Base-by-base conservation (phyloP, 2,329 filamentous ascomycete species). In the Trichoderma cornu-damae region DNA sequence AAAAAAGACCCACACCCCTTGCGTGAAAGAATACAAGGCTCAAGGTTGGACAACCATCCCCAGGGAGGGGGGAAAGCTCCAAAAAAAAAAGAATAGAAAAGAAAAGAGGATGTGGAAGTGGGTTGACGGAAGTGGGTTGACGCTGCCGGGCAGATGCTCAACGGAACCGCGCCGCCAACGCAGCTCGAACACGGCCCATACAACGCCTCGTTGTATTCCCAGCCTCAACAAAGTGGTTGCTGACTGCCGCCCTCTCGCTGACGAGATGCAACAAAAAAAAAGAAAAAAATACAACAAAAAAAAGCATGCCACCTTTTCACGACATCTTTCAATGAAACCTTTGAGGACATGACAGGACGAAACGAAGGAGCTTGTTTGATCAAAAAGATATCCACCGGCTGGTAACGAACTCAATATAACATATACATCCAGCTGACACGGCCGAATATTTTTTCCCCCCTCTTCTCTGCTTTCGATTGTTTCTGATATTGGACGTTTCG, bases 121-220 rank as follows among this genome's bases (percentile, higher is more conserved):
- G n/a, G n/a, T n/a, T n/a, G n/a, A n/a, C n/a, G 38, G 22, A n/a
- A 16, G 6, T n/a, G 18, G 18, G 34, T 58, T 55, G 61, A 61
- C 54, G 60, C 62, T 65, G 63, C 62, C 54, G 61, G 60, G 60
- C 62, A 61, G 60, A 48, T 49, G 46, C 46, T 60, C 54, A 60
- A 55, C 18, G 54, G 47, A 30, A 37, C 37, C 11, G 57, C 37
- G 50, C 34, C 20, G 22, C 32, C 35, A n/a, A n/a, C n/a, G n/a
- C n/a, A n/a, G n/a, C n/a, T n/a, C n/a, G n/a, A n/a, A n/a, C n/a
- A 55, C 34, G 20, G 30, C 44, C 22, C 28, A 47, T 43, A 37
- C 30, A n/a, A 16, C 42, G 38, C 38, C 37, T 46, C 32, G 58
- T 20, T 11, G 22, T 34, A 24, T 37, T n/a, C n/a, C 40, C 46